Percentiles rank a stretch among this genome's conserved stretches.
These are phyloP conservation scores for Chrysosporium queenslandicum DNA, from an alignment of 2,329 filamentous ascomycete species.

Conservation along the genomic window DNA sequence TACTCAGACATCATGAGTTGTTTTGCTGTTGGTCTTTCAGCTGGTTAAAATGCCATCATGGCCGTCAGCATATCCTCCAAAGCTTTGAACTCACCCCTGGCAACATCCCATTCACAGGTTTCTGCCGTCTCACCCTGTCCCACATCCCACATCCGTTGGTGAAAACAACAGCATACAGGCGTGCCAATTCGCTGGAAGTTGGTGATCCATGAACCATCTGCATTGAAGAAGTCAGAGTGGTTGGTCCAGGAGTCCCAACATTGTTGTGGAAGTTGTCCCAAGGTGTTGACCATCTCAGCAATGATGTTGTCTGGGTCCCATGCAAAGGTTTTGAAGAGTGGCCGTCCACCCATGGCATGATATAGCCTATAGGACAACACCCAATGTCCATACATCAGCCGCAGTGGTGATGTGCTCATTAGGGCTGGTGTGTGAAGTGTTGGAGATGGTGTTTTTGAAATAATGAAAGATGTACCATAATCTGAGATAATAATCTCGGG, in stretches of 20 bases:
- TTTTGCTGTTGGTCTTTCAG: conserved; percentile 16
- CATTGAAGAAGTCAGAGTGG: conserved; percentile 18
- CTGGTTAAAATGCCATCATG: conserved; percentile 21
- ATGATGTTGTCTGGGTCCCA: conserved; percentile 20
- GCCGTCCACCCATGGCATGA: conserved; percentile 19
- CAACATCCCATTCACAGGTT: conserved; percentile 21
- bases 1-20: conserved; percentile 19
- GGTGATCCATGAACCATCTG: conserved; percentile 19
- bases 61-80: conserved; percentile 19
- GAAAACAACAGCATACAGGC: conserved; percentile 16
- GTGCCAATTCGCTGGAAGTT: conserved; percentile 18
- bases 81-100: conserved; percentile 18
- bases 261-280: conserved; percentile 16
- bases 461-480: conserved; percentile 21
- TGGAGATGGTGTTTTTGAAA: conserved; percentile 17
- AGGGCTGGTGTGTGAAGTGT: conserved; percentile 20
- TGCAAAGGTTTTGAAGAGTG: conserved; percentile 21
- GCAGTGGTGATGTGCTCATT: conserved; percentile 17
- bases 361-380: conserved; percentile 19
- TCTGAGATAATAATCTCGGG: conserved; percentile 22
- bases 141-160: conserved; percentile 19
- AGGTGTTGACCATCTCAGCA: conserved; percentile 20
- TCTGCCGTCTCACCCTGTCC: conserved; percentile 19
- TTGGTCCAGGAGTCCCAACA: conserved; percentile 20
- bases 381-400: conserved; percentile 21